phyloP scores from a whole-genome alignment of 2,329 filamentous ascomycete genomes.

The Xylaria sp. region DNA sequence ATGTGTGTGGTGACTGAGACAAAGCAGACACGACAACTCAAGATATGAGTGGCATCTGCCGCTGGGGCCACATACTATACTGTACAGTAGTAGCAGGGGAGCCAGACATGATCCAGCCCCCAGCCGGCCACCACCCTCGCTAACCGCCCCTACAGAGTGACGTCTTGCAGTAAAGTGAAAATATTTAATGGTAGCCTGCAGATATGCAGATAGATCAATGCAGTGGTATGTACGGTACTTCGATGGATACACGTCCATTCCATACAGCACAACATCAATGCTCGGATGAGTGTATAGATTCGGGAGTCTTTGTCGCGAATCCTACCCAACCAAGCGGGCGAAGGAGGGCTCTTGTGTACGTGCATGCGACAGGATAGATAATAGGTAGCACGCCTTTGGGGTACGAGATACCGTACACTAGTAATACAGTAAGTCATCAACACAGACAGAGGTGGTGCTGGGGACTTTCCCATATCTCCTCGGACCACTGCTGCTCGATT shows the following conservation, averaged over 20 bases:
- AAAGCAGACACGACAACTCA: background rate
- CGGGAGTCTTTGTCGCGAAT: constrained; percentile 27
- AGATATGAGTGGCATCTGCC: background rate
- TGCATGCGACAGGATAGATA: background rate
- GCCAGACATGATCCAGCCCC: constrained; percentile 2
- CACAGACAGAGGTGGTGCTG: background rate
- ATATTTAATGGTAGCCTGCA: background rate
- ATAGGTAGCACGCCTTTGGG: constrained; percentile 4
- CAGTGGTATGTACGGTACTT: constrained; percentile 24
- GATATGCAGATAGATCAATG: background rate
- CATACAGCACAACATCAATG: background rate
- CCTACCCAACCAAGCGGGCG: constrained; percentile 27
- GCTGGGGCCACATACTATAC: background rate
- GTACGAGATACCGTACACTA: background rate
- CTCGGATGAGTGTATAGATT: constrained; percentile 23
- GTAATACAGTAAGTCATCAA: constrained; percentile 3
- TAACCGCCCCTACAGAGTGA: background rate
- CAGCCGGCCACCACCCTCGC: constrained; percentile 3
- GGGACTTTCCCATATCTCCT: background rate
- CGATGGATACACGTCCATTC: constrained; percentile 2
- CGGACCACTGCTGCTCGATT: background rate
- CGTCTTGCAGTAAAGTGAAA: too few relatives aligned
- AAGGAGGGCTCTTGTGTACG: background rate
- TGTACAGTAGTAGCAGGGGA: background rate
- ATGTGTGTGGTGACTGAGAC: constrained; percentile 7